Conservation (phyloP, 768 basidiomycete species). For the Mycena amicta region DNA sequence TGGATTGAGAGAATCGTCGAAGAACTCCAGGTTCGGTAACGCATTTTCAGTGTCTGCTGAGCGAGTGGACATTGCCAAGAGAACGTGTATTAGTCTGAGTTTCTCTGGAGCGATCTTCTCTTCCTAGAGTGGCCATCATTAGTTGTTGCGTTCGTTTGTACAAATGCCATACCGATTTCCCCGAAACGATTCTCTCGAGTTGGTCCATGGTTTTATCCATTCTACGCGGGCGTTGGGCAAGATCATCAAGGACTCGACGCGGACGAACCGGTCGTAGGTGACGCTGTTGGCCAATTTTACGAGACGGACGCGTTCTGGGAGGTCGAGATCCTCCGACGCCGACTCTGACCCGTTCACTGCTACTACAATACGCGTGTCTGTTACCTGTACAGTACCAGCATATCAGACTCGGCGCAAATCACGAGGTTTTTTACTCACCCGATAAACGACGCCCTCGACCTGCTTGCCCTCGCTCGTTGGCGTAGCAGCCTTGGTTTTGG, state of each 20-base stretch:
- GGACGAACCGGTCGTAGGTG: slow-evolving; percentile 77
- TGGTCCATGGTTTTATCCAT: slow-evolving; percentile 85
- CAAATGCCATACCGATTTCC: too few species aligned
- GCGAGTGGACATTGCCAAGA: slow-evolving; percentile 65
- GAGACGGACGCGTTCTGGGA: slow-evolving; percentile 84
- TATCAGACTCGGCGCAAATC: neutral
- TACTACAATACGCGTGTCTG: slow-evolving; percentile 79
- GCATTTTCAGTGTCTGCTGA: slow-evolving; percentile 36
- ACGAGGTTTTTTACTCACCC: slow-evolving; percentile 42
- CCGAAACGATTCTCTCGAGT: slow-evolving; percentile 51
- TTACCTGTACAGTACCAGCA: slow-evolving; percentile 53
- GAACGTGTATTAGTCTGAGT: slow-evolving; percentile 61
- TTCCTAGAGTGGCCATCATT: too few species aligned
- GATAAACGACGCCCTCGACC: slow-evolving; percentile 86
- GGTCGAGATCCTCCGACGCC: slow-evolving; percentile 64
- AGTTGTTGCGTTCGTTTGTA: too few species aligned
- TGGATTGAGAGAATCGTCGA: slow-evolving; percentile 75
- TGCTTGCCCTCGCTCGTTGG: slow-evolving; percentile 36
- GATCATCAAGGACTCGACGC: neutral
- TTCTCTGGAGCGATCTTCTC: slow-evolving; percentile 47
- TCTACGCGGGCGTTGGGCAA: slow-evolving; percentile 37
- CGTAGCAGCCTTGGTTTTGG: slow-evolving; percentile 40
- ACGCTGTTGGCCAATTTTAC: slow-evolving; percentile 91
- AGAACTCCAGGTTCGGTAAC: slow-evolving; percentile 56
- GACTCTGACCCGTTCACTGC: slow-evolving; percentile 71